Conservation (phyloP, 192 early-diverging fungal genomes). For the Umbelopsis sp. region DNA sequence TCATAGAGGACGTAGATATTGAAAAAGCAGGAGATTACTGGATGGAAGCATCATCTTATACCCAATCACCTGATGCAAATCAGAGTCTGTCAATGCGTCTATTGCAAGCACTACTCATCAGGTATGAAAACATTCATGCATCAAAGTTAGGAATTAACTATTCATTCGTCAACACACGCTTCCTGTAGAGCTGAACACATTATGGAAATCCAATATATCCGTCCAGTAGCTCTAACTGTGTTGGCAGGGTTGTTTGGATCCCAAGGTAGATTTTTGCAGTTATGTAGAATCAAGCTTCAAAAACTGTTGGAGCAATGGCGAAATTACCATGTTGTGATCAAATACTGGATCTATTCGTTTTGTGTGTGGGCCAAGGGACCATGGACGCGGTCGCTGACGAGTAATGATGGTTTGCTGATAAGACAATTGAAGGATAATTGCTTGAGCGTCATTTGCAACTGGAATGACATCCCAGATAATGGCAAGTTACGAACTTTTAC, state of each 20-base stretch:
- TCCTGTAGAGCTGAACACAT: not conserved
- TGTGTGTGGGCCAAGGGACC: conserved; percentile 8
- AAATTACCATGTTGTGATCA: conserved; percentile 9
- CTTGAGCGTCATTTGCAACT: not conserved
- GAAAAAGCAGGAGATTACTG: not conserved
- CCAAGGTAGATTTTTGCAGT: not conserved
- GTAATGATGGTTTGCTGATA: not conserved
- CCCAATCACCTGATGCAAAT: not conserved
- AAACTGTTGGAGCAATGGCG: not conserved
- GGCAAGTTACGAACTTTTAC: not conserved
- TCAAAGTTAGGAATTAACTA: not conserved
- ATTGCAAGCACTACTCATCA: not conserved
- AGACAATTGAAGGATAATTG: not conserved
- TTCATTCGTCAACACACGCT: not conserved
- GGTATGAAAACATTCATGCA: not conserved
- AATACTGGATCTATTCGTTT: conserved; percentile 4
- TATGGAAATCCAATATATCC: conserved; percentile 2
- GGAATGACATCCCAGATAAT: not conserved
- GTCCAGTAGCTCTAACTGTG: not conserved
- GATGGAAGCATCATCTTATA: not conserved
- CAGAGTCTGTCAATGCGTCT: not conserved
- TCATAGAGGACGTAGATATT: not conserved
- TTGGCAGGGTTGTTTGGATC: conserved; percentile 5
- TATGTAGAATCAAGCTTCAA: not conserved
- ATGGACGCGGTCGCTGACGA: not conserved